Conservation (phyloP, 768 basidiomycete species). For the Exidia glandulosa region DNA sequence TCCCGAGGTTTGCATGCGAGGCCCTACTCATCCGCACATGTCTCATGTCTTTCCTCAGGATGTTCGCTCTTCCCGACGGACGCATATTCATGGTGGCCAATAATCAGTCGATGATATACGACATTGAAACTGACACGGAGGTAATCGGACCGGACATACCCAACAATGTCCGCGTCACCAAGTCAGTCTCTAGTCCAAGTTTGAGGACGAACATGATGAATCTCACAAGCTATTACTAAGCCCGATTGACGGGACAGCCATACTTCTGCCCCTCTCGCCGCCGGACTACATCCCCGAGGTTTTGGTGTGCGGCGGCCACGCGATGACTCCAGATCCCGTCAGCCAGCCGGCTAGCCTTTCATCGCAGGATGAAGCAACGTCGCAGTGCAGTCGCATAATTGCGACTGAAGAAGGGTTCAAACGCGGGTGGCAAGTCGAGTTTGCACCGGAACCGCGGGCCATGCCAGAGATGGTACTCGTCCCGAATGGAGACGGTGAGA, state of each 20-base stretch:
- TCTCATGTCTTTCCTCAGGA: background rate
- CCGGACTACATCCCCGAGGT: conserved; percentile 17
- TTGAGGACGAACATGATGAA: too few species aligned
- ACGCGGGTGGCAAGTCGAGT: conserved; percentile 22
- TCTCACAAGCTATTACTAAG: too few species aligned
- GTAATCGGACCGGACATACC: conserved; percentile 23
- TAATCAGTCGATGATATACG: conserved; percentile 39
- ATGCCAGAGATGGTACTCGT: conserved; percentile 25
- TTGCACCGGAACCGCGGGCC: conserved; percentile 20
- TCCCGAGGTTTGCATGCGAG: background rate
- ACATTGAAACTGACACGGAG: conserved; percentile 25
- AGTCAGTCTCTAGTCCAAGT: too few species aligned
- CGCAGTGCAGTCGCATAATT: conserved; percentile 24
- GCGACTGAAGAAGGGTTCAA: conserved; percentile 17
- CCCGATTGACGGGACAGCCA: conserved; percentile 18
- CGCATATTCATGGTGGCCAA: conserved; percentile 53
- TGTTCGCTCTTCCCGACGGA: conserved; percentile 36
- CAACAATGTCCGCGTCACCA: conserved; percentile 25
- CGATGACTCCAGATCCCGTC: conserved; percentile 7
- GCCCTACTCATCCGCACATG: background rate
- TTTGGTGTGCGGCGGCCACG: conserved; percentile 22
- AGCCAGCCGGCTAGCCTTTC: conserved; percentile 10
- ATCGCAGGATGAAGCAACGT: conserved; percentile 17
- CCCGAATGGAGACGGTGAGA: conserved; percentile 20
- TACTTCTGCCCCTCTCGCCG: conserved; percentile 22